A percentile compares a stretch with the other conserved stretches of the same genome.
Evolutionary conservation across 1,284 basidiomycete genomes (phyloP).

Genomic region (Austroboletus niveus): DNA sequence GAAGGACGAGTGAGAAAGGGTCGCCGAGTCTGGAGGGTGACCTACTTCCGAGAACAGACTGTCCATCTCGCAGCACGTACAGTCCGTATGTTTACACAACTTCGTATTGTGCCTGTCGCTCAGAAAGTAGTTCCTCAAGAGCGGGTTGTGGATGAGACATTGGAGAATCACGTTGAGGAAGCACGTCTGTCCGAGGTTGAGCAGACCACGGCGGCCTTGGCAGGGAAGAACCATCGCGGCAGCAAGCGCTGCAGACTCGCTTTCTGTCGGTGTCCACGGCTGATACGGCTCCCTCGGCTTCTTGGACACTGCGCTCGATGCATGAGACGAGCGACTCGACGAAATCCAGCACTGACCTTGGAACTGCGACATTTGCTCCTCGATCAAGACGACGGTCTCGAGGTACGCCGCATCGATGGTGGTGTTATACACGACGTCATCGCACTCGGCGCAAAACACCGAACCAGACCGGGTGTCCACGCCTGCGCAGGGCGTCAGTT

Average conservation of each 20-base stretch:
- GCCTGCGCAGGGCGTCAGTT: slow-evolving; percentile 37
- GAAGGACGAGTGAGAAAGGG: neutral
- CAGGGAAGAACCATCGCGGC: slow-evolving; percentile 49
- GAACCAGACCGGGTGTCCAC: slow-evolving; percentile 57
- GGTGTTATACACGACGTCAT: slow-evolving; percentile 56
- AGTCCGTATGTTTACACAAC: slow-evolving; percentile 72
- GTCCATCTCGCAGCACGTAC: slow-evolving; percentile 96
- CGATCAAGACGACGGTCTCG: slow-evolving; percentile 40
- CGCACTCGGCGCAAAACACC: slow-evolving; percentile 57
- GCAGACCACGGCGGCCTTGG: slow-evolving; percentile 78
- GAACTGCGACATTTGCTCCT: slow-evolving; percentile 52
- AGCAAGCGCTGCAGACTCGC: slow-evolving; percentile 39
- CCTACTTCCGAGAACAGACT: slow-evolving; percentile 81
- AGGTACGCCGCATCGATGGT: slow-evolving; percentile 41
- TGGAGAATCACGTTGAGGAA: slow-evolving; percentile 94
- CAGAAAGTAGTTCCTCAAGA: slow-evolving; percentile 88
- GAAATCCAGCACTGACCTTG: slow-evolving; percentile 34
- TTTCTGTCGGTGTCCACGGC: slow-evolving; percentile 41
- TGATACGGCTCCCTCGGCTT: slow-evolving; percentile 43
- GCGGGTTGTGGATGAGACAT: slow-evolving; percentile 89
- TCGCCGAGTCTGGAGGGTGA: neutral
- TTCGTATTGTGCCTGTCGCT: slow-evolving; percentile 79
- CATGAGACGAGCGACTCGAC: neutral
- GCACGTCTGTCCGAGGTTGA: slow-evolving; percentile 94
- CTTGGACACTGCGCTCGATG: slow-evolving; percentile 35